Base-by-base conservation (phyloP, 345 rosid genomes). In the Salix purpurea region DNA sequence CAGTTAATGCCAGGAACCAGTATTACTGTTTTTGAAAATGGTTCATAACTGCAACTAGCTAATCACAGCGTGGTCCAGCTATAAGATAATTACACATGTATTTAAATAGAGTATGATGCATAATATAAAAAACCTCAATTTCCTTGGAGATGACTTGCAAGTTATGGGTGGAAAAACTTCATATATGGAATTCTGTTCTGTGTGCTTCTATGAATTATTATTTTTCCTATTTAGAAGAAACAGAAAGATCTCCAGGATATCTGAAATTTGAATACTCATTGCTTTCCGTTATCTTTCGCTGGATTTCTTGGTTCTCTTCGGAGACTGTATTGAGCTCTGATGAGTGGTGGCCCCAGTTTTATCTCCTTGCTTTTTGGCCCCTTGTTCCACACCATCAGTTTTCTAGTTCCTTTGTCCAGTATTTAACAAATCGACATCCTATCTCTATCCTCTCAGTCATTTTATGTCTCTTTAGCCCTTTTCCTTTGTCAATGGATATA, bases 281-380 rank as follows among this genome's bases (percentile, higher is more conserved):
- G 16, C 52, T 61, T 62, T 77, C 71, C 74, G 39, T 69, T 13
- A 37, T 56, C 72, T 77, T 77, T 78, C 6, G 75, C 84, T 58
- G 74, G 79, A 72, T 79, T 80, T 78, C 69, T 71, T 83, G 83
- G 79, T 44, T 23, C 71, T 36, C 36, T 73, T 66, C 37, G 6
- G 69, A 42, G 74, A 79, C 71, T 66, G 39, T 28, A 28, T 13
- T 10, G 32, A 36, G 21, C 19, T 24, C 18, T 30, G 66, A 54
- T 74, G 42, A 68, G 12, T 15, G 44, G 75, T 71, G 77, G 76
- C 42, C 74, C 78, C 54, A 23, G 32, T 42, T 73, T 34, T 64
- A 26, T 77, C 34, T 60, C 26, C 10, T 32, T 60, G 58, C 74
- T 44, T 69, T 30, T 54, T 66, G 58, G 28, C 71, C 46, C 73